Percentiles rank a stretch among this genome's conserved stretches.
phyloP scores from a whole-genome alignment of 331 rosid species.

The Acacia concinna region DNA sequence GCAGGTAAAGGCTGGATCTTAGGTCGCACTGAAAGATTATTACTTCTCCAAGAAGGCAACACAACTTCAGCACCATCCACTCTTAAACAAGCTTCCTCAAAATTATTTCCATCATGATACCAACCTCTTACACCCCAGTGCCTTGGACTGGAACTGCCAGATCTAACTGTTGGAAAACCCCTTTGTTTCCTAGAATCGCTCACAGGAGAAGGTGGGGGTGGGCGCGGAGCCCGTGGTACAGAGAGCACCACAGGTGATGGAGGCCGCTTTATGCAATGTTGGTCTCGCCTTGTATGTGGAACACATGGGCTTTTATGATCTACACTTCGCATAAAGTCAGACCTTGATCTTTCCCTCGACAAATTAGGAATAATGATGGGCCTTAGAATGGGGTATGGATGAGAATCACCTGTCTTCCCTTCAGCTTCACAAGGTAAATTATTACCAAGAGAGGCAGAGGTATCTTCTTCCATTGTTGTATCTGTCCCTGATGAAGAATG shows the following conservation, averaged over 20 bases:
- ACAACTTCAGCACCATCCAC: constrained; percentile 98
- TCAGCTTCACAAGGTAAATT: constrained; percentile 69
- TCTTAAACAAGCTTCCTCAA: constrained; percentile 83
- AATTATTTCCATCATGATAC: constrained; percentile 88
- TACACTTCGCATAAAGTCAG: constrained; percentile 60
- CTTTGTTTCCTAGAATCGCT: constrained; percentile 85
- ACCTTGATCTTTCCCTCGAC: constrained; percentile 81
- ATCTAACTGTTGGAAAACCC: constrained; percentile 95
- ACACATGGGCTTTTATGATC: constrained; percentile 89
- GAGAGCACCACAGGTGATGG: constrained; percentile 96
- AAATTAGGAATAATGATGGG: constrained; percentile 87
- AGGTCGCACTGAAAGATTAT: constrained; percentile 66
- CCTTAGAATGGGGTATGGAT: constrained; percentile 83
- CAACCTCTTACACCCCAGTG: constrained; percentile 98
- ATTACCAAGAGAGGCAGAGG: constrained; percentile 60
- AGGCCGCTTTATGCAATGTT: constrained; percentile 83
- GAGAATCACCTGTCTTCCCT: constrained; percentile 65
- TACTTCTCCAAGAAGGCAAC: constrained; percentile 94
- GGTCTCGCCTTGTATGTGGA: constrained; percentile 83
- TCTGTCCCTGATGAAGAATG: constrained; percentile 76
- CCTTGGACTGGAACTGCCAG: constrained; percentile 99
- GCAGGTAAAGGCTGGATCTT: constrained; percentile 90
- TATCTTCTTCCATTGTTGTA: constrained; percentile 59
- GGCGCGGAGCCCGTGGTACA: constrained; percentile 88
- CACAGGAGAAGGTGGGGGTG: constrained; percentile 94